These are phyloP conservation scores for Blastobotrys serpentis DNA, from an alignment of 1,139 yeast species.

Conservation along the genomic window DNA sequence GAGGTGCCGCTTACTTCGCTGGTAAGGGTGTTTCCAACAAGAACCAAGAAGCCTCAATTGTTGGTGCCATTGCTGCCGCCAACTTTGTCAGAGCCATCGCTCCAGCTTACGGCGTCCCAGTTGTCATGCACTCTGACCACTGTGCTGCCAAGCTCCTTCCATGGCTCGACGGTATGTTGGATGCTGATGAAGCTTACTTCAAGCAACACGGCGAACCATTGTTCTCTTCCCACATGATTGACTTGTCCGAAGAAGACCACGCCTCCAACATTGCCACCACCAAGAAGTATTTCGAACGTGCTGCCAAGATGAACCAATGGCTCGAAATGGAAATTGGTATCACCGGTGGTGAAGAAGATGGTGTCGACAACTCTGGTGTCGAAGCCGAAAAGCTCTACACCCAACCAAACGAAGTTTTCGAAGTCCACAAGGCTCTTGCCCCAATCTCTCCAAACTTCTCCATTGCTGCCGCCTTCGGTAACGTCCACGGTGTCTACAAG, in stretches of 20 bases:
- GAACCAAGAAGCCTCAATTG: constrained; percentile 91
- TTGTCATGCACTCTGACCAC: constrained; percentile 95
- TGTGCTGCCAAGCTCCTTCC: constrained; percentile 98
- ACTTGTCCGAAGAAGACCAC: constrained; percentile 94
- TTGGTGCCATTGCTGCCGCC: constrained; percentile 97
- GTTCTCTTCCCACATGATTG: constrained; percentile 99
- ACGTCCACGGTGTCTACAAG: constrained; percentile 99
- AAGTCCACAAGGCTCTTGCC: constrained; percentile 83
- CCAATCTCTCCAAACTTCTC: constrained; percentile 98
- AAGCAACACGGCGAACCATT: constrained; percentile 86
- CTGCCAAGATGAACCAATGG: constrained; percentile 94
- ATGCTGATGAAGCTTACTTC: constrained; percentile 92
- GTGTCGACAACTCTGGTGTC: constrained; percentile 97
- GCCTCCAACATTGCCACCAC: constrained; percentile 94
- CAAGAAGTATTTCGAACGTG: constrained; percentile 91
- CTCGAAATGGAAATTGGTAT: constrained; percentile 99
- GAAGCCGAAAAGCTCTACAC: constrained; percentile 88
- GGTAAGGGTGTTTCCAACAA: constrained; percentile 97
- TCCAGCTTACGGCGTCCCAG: constrained; percentile 95
- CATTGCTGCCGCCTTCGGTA: constrained; percentile 99
- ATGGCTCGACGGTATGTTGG: constrained; percentile 98
- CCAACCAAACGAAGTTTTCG: constrained; percentile 90
- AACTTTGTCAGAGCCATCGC: constrained; percentile 96
- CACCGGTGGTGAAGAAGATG: constrained; percentile 99
- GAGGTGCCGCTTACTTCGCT: constrained; percentile 99